Evolutionary conservation across 2,329 filamentous ascomycete species (phyloP), one percentile per base, ranked within the genome.

Genomic region (Lecanicillium sp.): DNA sequence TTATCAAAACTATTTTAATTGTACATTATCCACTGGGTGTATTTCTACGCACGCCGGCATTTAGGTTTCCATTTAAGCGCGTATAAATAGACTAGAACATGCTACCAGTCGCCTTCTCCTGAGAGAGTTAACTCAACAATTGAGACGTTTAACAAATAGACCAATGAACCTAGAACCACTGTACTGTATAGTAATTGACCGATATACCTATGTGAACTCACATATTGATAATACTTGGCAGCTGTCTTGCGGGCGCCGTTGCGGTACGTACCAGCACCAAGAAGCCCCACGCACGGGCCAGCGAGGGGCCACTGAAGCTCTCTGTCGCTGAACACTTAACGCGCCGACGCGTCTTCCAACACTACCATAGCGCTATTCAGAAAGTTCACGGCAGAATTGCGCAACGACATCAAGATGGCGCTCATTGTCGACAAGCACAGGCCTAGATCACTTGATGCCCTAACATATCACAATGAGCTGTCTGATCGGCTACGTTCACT

Each of bases 391-490:
- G 42, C 35, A 22, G 33, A 29, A 30, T 20, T 15, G 33, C 30
- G 33, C 28, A 36, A 19, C 43, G 45, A 35, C 45, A 45, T 43
- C 14, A 44, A 46, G 59, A 83, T 83, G 77, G 77, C 78, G 35
- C 73, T 85, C 45, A 80, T 83, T 48, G 79, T 84, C 43, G 80
- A 83, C 55, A 84, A 83, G 51, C 78, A 83, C 53, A 70, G 79
- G 18, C 85, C 85, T 5, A 75, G 83, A 46, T 84, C 80, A 22
- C 74, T 92, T 1, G 84, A 90, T 44, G 66, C 73, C 41, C 73
- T 95, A 43, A 86, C 84, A 51, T 98, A 96, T 55, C 92, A 98
- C 51, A 64, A 78, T 40, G 87, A 94, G 46, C 77, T 98, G 32
- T 95, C 92, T 9, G 82, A 87, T 18, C 80, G 90, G 43, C 74